Percentiles rank a stretch among this genome's conserved stretches.
phyloP scores from a whole-genome alignment of 2,329 filamentous ascomycete species.

The Didymellaceae sp. region DNA sequence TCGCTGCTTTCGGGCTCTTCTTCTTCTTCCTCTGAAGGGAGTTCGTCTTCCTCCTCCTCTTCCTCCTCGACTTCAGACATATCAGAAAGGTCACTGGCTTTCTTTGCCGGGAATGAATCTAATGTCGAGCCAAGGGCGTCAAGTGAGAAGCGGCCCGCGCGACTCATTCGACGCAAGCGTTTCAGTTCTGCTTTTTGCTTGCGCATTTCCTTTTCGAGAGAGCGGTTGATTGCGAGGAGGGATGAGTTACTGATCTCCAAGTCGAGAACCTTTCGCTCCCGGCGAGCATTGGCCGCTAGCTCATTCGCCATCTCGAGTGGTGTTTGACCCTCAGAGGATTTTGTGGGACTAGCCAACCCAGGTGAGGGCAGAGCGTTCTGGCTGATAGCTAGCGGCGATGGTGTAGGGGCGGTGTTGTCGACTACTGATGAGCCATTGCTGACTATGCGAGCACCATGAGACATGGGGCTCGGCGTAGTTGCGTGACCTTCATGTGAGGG shows the following conservation, averaged over 20 bases:
- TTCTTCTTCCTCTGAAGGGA: constrained; percentile 54
- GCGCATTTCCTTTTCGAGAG: constrained; percentile 85
- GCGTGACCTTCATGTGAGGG: constrained; percentile 30
- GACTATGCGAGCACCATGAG: constrained; percentile 40
- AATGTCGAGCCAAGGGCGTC: constrained; percentile 58
- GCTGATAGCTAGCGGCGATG: constrained; percentile 29
- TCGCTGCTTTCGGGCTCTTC: constrained; percentile 56
- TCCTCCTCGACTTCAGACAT: constrained; percentile 46
- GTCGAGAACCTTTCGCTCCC: constrained; percentile 94
- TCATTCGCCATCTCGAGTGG: constrained; percentile 70
- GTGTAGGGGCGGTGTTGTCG: constrained; percentile 36
- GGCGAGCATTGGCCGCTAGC: constrained; percentile 82
- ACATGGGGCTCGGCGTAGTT: constrained; percentile 40
- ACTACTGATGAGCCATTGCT: constrained; percentile 35
- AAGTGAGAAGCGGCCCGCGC: constrained; percentile 76
- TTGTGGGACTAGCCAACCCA: constrained; percentile 63
- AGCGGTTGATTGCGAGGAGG: constrained; percentile 91
- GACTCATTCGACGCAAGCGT: constrained; percentile 82
- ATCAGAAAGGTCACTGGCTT: constrained; percentile 47
- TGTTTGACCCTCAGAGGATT: constrained; percentile 52
- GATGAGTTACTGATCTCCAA: constrained; percentile 97
- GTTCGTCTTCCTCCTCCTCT: constrained; percentile 46
- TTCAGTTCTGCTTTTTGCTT: constrained; percentile 90
- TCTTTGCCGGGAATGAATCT: constrained; percentile 43
- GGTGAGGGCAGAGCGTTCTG: constrained; percentile 39